A percentile compares a stretch with the other conserved stretches of the same genome.
phyloP scores from a whole-genome alignment of 2,329 filamentous ascomycete genomes.

The Nannizzia gypsea region DNA sequence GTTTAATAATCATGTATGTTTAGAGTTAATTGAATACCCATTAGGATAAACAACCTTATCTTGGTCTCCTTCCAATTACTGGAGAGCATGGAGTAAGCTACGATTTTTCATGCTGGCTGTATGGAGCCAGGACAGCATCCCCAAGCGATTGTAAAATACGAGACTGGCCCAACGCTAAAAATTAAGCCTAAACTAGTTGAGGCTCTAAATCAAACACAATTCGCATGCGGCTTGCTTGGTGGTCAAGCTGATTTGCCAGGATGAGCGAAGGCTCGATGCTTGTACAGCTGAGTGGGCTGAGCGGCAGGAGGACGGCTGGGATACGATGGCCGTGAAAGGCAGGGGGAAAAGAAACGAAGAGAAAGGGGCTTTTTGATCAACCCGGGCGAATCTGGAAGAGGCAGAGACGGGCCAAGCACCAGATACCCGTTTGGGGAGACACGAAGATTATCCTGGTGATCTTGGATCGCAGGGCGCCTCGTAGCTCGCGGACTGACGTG shows the following conservation, averaged over 20 bases:
- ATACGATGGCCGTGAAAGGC: neutral
- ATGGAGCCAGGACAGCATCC: neutral
- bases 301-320: neutral
- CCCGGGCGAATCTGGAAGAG: neutral
- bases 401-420: neutral
- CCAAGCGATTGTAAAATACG: neutral
- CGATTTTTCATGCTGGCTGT: neutral
- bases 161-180: neutral
- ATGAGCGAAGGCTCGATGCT: neutral
- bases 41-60: neutral
- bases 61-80: too few relatives aligned
- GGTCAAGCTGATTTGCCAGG: neutral
- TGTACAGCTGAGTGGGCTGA: constrained; percentile 1
- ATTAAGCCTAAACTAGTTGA: neutral
- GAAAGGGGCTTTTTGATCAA: neutral
- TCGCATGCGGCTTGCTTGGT: neutral
- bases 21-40: neutral
- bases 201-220: neutral
- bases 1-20: neutral
- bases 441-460: neutral
- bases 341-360: neutral
- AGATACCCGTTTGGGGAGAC: neutral
- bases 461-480: neutral
- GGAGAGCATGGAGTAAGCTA: too few relatives aligned
- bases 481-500: neutral